Conservation (phyloP, 768 basidiomycete genomes). For the Amyloporia xantha region DNA sequence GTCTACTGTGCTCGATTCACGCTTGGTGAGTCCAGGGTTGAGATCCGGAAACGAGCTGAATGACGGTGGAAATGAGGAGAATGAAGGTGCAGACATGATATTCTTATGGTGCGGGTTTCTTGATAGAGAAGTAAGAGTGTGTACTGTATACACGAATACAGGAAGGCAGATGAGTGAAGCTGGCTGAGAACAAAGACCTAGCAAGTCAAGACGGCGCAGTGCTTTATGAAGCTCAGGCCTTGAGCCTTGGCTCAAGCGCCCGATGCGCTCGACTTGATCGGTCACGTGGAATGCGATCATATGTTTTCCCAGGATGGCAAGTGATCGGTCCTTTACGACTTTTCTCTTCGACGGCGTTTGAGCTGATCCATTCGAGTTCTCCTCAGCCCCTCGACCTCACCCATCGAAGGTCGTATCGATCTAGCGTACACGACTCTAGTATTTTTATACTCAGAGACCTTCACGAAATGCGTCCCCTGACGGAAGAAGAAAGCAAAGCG, state of each 20-base stretch:
- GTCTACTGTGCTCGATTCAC: conserved; percentile 18
- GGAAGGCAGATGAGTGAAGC: neutral
- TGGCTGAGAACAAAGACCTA: too few relatives aligned
- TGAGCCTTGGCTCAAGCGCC: neutral
- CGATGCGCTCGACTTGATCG: neutral
- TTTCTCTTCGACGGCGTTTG: too few relatives aligned
- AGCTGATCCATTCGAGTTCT: too few relatives aligned
- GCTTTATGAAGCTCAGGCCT: neutral
- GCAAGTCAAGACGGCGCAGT: neutral
- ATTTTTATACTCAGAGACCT: too few relatives aligned
- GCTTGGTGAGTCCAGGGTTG: conserved; percentile 36
- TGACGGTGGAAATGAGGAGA: conserved; percentile 56
- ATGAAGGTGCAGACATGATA: conserved; percentile 48
- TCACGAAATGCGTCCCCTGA: conserved; percentile 92
- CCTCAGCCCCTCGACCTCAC: too few relatives aligned
- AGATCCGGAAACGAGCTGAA: conserved; percentile 67
- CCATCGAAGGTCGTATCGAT: too few relatives aligned
- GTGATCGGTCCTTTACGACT: neutral
- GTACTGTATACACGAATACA: too few relatives aligned
- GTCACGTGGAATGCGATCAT: neutral
- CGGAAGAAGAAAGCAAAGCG: conserved; percentile 93
- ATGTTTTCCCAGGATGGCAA: neutral
- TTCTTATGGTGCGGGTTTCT: too few relatives aligned
- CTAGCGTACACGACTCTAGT: too few relatives aligned
- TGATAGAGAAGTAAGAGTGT: too few relatives aligned